Base-by-base conservation (phyloP, 768 basidiomycete genomes). In the Tephrocybe sp. region DNA sequence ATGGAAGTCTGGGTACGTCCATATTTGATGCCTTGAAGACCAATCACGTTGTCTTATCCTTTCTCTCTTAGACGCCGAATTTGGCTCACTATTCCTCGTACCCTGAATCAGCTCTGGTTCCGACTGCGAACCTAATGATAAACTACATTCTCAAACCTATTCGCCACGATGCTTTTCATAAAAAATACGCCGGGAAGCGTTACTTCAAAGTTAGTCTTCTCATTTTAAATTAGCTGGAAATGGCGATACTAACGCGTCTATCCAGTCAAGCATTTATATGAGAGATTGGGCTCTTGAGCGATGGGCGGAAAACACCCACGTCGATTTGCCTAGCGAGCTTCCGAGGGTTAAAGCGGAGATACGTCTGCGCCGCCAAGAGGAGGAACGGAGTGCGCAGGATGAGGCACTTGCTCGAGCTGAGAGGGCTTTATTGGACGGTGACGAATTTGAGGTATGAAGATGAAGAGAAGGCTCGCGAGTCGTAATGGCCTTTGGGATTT, bases 21-120 rank as follows among this genome's bases (percentile, higher is more conserved):
- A 35, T n/a, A 16, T 7, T 38, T 3, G 34, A 17, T 8, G 5
- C 7, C 23, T 26, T 17, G 11, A n/a, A 7, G 2, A 34, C 11
- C 17, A 9, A n/a, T 14, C 8, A 16, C 48, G 26, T 22, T 17
- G 40, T 32, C 39, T 49, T 9, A 49, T 2, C 22, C 3, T 17
- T 49, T 26, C 33, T 35, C 26, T 40, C 31, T 22, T 53, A 69
- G 95, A 85, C 87, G 20, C 80, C 92, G 6, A 98, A 94, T 64
- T 66, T 98, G 46, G 87, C 89, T 2, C 95, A 98, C 66, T 98
- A 94, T 66, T 92, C 96, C 0, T 84, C 87, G n/a, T 98, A 96
- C 68, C 73, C 85, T 12, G 92, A 97, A 67, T 85, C 82, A 40
- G 82, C 85, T 23, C 67, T 99, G 43, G 71, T 96, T 34, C 92